Conservation (phyloP, 2,329 filamentous ascomycete genomes). For the Monilinia fructicola region DNA sequence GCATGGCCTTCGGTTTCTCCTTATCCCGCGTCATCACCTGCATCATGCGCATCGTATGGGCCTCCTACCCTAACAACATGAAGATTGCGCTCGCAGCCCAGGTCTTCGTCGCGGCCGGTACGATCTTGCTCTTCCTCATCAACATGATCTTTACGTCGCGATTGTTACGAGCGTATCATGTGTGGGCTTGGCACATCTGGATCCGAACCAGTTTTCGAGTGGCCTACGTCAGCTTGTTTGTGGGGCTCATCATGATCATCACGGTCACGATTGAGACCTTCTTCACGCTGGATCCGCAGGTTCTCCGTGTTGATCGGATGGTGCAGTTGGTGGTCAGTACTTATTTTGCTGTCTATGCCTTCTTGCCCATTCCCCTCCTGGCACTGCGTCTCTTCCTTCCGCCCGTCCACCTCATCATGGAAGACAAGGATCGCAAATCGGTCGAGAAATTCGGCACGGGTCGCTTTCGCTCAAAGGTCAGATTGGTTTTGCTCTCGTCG, state of each 20-base stretch:
- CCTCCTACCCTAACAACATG: constrained; percentile 1
- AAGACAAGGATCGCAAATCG: constrained; percentile 35
- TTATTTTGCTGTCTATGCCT: constrained; percentile 59
- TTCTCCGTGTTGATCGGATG: constrained; percentile 58
- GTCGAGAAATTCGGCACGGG: constrained; percentile 66
- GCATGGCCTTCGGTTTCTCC: constrained; percentile 57
- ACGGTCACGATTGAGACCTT: constrained; percentile 30
- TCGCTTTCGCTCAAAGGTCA: constrained; percentile 61
- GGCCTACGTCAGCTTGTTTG: constrained; percentile 61
- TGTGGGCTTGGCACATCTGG: constrained; percentile 62
- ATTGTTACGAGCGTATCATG: constrained; percentile 68
- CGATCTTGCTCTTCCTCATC: constrained; percentile 71
- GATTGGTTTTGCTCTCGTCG: constrained; percentile 60
- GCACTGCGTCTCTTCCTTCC: constrained; percentile 33
- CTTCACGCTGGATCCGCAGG: constrained; percentile 47
- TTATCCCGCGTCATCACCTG: constrained; percentile 52
- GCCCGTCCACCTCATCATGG: background rate
- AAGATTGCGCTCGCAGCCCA: constrained; percentile 9
- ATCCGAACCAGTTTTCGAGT: constrained; percentile 41
- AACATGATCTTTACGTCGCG: constrained; percentile 77
- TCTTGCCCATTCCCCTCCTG: constrained; percentile 54
- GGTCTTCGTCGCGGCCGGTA: constrained; percentile 37
- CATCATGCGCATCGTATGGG: constrained; percentile 50
- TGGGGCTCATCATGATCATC: constrained; percentile 63
- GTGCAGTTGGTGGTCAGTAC: constrained; percentile 47